Evolutionary conservation across 352 stramenopile species (phyloP).

Genomic region (Phytophthora multivora): DNA sequence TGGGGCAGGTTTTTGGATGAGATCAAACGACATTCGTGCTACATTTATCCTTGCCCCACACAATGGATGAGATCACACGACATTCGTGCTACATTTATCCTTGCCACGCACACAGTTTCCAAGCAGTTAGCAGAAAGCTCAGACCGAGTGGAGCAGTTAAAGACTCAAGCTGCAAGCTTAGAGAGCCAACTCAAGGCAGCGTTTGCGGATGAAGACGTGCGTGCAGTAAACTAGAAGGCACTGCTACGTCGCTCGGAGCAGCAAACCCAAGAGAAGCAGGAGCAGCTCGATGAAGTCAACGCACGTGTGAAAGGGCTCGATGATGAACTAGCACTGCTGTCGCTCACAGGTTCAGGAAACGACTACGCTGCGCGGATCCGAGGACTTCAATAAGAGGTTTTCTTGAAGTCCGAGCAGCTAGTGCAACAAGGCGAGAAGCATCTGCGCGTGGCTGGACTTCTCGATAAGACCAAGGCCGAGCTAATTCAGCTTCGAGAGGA

Average conservation of each 20-base stretch:
- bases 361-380: conserved; percentile 34
- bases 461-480: conserved; percentile 51
- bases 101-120: too few species aligned
- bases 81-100: too few species aligned
- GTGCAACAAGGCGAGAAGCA: conserved; percentile 79
- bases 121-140: conserved; percentile 32
- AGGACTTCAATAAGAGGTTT: conserved; percentile 74
- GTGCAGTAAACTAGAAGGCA: conserved; percentile 42
- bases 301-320: conserved; percentile 50
- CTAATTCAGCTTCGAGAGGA: conserved; percentile 57
- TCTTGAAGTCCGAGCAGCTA: conserved; percentile 73
- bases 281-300: conserved; percentile 35
- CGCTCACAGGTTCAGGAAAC: conserved; percentile 35
- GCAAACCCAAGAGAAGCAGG: conserved; percentile 40
- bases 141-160: conserved; percentile 33
- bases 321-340: conserved; percentile 56
- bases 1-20: too few species aligned
- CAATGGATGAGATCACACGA: too few species aligned
- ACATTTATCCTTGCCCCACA: too few species aligned
- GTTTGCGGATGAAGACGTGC: conserved; percentile 35
- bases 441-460: conserved; percentile 44
- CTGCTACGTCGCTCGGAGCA: conserved; percentile 44
- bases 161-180: conserved; percentile 28
- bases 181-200: conserved; percentile 29
- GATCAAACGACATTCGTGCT: too few species aligned